Conservation (phyloP, 495 filamentous ascomycete genomes). For the Trichoderma asperelloides region DNA sequence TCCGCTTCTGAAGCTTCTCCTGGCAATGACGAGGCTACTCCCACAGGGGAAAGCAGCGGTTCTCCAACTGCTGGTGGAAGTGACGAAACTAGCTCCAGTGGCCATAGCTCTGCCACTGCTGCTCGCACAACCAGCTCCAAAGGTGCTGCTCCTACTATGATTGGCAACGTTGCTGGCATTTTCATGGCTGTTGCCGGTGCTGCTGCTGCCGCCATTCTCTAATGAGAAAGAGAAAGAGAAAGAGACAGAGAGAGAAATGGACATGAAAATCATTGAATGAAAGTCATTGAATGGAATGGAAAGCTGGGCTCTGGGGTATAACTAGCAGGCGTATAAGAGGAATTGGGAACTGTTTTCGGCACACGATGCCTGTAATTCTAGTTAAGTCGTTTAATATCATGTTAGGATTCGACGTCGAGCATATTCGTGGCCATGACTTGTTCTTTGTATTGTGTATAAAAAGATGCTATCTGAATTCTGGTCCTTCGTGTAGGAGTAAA, state of each 20-base stretch:
- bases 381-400: background rate
- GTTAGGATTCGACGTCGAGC: background rate
- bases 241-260: background rate
- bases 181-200: constrained; percentile 7
- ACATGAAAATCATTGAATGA: background rate
- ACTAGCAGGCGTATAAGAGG: background rate
- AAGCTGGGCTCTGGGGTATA: background rate
- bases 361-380: background rate
- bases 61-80: too few relatives aligned
- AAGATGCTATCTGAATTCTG: background rate
- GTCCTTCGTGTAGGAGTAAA: too few relatives aligned
- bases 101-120: background rate
- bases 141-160: background rate
- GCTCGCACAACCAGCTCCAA: background rate
- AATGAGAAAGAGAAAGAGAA: background rate
- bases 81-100: background rate
- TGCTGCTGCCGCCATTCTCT: background rate
- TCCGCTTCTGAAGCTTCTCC: background rate
- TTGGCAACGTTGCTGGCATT: constrained; percentile 1
- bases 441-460: background rate
- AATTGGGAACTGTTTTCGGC: background rate
- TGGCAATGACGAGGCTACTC: background rate
- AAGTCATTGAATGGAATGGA: background rate
- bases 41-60: background rate
- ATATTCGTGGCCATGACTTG: background rate